These are phyloP conservation scores for Coemansia sp. DNA, from an alignment of 192 early-diverging fungal species.

Conservation along the genomic window DNA sequence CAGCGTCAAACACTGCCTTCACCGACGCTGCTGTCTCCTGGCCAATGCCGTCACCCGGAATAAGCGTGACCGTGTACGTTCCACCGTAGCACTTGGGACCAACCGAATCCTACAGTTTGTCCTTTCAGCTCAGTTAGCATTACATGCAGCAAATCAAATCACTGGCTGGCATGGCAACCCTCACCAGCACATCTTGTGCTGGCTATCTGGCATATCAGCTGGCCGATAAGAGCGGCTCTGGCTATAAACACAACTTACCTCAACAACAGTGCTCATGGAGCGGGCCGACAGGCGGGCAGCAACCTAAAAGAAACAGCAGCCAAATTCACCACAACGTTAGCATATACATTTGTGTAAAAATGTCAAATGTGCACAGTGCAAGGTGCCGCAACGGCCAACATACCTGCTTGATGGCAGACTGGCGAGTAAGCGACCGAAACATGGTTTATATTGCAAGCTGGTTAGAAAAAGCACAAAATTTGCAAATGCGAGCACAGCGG, in stretches of 20 bases:
- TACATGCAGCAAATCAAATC: too few species aligned
- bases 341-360: too few species aligned
- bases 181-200: too few species aligned
- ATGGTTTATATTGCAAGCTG: slow-evolving; percentile 14
- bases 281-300: slow-evolving; percentile 50
- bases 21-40: slow-evolving; percentile 88
- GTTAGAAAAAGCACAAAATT: not conserved
- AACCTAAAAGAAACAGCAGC: slow-evolving; percentile 25
- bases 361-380: not conserved
- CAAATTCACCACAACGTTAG: too few species aligned
- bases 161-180: too few species aligned
- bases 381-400: not conserved
- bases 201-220: too few species aligned
- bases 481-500: slow-evolving; percentile 3
- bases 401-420: slow-evolving; percentile 50
- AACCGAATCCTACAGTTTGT: slow-evolving; percentile 33
- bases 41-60: slow-evolving; percentile 98
- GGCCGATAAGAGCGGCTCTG: not conserved
- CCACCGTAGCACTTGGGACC: slow-evolving; percentile 80
- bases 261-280: slow-evolving; percentile 48
- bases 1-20: slow-evolving; percentile 92
- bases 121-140: not conserved
- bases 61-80: slow-evolving; percentile 92
- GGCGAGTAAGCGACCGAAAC: slow-evolving; percentile 45
- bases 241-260: slow-evolving; percentile 22